Conservation (phyloP, 1,284 basidiomycete genomes). For the Trametes polyzona region DNA sequence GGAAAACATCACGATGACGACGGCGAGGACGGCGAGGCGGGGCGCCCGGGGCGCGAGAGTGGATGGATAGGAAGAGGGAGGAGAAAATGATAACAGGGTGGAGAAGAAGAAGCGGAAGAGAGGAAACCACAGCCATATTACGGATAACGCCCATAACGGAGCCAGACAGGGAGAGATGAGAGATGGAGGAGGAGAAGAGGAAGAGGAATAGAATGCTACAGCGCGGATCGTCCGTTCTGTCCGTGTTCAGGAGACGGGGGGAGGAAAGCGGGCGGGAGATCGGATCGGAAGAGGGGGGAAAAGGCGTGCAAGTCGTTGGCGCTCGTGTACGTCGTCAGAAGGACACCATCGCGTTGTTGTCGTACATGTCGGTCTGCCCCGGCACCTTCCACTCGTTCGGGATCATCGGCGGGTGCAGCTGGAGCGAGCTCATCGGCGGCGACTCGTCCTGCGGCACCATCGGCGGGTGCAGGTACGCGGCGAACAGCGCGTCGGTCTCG, state of each 20-base stretch:
- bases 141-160: slow-evolving; percentile 24
- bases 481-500: slow-evolving; percentile 51
- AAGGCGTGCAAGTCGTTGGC: slow-evolving; percentile 16
- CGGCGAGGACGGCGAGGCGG: slow-evolving; percentile 17
- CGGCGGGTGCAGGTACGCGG: slow-evolving; percentile 60
- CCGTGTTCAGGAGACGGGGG: slow-evolving; percentile 18
- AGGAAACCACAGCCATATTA: slow-evolving; percentile 22
- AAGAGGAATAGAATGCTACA: slow-evolving; percentile 24
- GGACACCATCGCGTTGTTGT: slow-evolving; percentile 34
- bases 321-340: slow-evolving; percentile 27
- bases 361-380: slow-evolving; percentile 32
- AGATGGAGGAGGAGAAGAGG: too few relatives aligned
- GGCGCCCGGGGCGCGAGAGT: slow-evolving; percentile 10
- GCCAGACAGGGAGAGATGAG: slow-evolving; percentile 19
- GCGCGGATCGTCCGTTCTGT: slow-evolving; percentile 29
- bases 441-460: slow-evolving; percentile 49
- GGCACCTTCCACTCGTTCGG: slow-evolving; percentile 39
- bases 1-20: slow-evolving; percentile 24
- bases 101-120: slow-evolving; percentile 1
- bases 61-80: slow-evolving; percentile 6
- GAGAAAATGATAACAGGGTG: slow-evolving; percentile 1
- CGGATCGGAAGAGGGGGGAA: slow-evolving; percentile 14
- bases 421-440: slow-evolving; percentile 40
- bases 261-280: too few relatives aligned
- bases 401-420: slow-evolving; percentile 45